Conservation (phyloP, 169 alveolate genomes). For the Amoebophrya sp. region DNA sequence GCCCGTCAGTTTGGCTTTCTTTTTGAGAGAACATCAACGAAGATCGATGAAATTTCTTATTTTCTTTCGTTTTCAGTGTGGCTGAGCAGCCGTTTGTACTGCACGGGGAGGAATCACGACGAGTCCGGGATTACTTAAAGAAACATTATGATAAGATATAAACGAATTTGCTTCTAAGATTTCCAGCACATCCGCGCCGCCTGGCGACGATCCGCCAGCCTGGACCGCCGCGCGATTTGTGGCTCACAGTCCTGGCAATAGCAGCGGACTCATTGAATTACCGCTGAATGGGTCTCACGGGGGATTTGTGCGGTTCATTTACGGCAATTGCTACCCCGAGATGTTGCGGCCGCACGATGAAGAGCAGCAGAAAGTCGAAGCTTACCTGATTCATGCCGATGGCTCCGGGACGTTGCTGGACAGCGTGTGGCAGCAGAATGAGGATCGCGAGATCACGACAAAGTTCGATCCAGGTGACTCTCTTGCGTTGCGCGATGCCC, state of each 20-base stretch:
- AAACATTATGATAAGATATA: too few relatives aligned
- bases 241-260: background rate
- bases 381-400: background rate
- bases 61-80: too few relatives aligned
- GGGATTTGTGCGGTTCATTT: background rate
- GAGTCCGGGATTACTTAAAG: too few relatives aligned
- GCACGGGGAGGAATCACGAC: too few relatives aligned
- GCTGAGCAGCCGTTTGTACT: too few relatives aligned
- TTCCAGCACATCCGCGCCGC: too few relatives aligned
- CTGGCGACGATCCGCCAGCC: too few relatives aligned
- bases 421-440: background rate
- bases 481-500: background rate
- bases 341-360: background rate
- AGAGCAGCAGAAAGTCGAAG: background rate
- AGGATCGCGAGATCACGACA: background rate
- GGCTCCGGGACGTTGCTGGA: background rate
- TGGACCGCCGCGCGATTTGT: background rate
- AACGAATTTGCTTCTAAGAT: too few relatives aligned
- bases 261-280: background rate
- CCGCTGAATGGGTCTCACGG: background rate
- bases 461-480: background rate
- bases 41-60: too few relatives aligned
- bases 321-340: conserved; percentile 23
- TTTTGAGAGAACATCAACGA: too few relatives aligned
- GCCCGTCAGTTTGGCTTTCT: too few relatives aligned